These are phyloP conservation scores for Gentiana dahurica DNA, from an alignment of 257 asterid genomes.

Conservation along the genomic window DNA sequence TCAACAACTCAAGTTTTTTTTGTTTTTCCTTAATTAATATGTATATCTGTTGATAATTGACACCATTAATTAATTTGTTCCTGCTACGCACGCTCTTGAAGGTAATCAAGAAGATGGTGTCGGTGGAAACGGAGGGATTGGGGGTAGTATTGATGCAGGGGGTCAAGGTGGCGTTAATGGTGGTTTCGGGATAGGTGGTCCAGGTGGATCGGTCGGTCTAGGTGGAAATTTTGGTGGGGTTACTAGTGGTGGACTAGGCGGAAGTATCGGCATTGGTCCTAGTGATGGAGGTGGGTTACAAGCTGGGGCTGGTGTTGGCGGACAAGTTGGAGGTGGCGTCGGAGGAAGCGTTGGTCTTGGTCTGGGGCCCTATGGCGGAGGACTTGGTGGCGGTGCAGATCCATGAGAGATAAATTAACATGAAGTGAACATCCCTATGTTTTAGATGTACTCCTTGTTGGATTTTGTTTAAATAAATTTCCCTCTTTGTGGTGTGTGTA, in stretches of 20 bases:
- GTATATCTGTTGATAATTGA: too few relatives aligned
- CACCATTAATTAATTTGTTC: too few relatives aligned
- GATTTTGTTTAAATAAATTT: neutral
- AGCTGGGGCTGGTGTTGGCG: slow-evolving; percentile 5
- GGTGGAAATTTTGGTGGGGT: slow-evolving; percentile 4
- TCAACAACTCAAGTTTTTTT: too few relatives aligned
- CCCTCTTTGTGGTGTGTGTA: neutral
- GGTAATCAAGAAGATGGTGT: too few relatives aligned
- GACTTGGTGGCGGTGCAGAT: slow-evolving; percentile 5
- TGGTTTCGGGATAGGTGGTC: slow-evolving; percentile 1
- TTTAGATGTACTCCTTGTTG: neutral
- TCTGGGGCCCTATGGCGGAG: slow-evolving; percentile 1
- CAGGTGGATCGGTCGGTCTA: slow-evolving; percentile 1
- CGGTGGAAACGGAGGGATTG: neutral
- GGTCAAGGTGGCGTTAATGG: neutral
- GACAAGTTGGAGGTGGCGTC: slow-evolving; percentile 1
- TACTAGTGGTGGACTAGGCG: neutral
- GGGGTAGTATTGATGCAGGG: neutral
- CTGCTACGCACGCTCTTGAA: too few relatives aligned
- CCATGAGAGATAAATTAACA: neutral
- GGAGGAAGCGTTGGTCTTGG: neutral
- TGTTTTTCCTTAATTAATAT: too few relatives aligned
- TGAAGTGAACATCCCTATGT: neutral
- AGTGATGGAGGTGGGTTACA: neutral
- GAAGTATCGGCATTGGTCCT: neutral